Evolutionary conservation across 306 rosid genomes (phyloP), one percentile per base, ranked within the genome.

Genomic region (Lupinus albus): DNA sequence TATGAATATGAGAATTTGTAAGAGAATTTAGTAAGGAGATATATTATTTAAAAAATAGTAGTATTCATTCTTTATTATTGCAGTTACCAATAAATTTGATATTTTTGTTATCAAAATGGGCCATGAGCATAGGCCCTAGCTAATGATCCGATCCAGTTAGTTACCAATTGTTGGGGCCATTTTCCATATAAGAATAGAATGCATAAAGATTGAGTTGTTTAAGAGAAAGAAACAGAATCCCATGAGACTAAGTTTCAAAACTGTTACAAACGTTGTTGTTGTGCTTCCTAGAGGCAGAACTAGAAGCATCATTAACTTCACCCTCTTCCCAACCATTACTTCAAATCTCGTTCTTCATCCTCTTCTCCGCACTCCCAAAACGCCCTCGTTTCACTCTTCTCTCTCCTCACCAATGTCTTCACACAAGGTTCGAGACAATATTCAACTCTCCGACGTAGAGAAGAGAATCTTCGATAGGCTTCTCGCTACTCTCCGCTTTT

Each of bases 401-500:
- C 25, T 8, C 0, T 57, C 64, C 70, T 56, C 56, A 13, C 78
- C 73, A 41, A 78, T 78, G 78, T 71, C 76, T 1, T 46, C 72
- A 6, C 8, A 45, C 2, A 63, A 39, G 18, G 86, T 81, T 8
- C 74, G 78, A 61, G 97, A 89, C 49, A 84, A 21, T 25, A 84
- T 89, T 36, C 80, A 84, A 38, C 89, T 83, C 57, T 84, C 95
- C 41, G 70, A 73, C 42, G 11, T 11, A 14, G 98, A 93, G 84
- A 66, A 75, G 71, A 78, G 67, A 56, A 92, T 92, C 41, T 92
- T 92, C 46, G 78, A 89, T 5, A 74, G 93, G 58, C 96, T 92
- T 66, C 84, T 83, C 32, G 79, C 83, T 6, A 86, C 95, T 42
- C 88, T 89, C 33, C 78, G 75, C 42, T 88, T 80, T 72, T 87